Conservation (phyloP, 257 asterid species). For the Salvia miltiorrhiza region DNA sequence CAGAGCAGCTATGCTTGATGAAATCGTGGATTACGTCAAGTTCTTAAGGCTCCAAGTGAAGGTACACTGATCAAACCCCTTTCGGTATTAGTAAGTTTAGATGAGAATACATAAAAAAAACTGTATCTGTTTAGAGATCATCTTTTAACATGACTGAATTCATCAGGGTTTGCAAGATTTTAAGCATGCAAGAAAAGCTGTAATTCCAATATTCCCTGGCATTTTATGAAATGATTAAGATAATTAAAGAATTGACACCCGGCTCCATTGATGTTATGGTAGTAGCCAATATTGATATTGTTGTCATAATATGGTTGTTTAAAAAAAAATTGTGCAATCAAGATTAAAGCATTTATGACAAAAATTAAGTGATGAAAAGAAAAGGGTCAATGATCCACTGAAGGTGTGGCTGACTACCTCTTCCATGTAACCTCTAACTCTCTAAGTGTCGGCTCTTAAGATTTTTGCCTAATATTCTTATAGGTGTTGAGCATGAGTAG, state of each 20-base stretch:
- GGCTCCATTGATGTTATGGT: not conserved
- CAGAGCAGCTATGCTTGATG: constrained; percentile 96
- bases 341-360: not conserved
- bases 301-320: not conserved
- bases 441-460: constrained; percentile 10
- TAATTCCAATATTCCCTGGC: not conserved
- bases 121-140: not conserved
- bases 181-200: constrained; percentile 9
- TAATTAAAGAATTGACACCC: not conserved
- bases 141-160: constrained; percentile 1
- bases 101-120: not conserved
- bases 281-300: not conserved
- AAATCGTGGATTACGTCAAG: constrained; percentile 92
- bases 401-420: constrained; percentile 13
- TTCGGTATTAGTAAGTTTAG: not conserved
- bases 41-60: constrained; percentile 93
- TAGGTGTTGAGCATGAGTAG: constrained; percentile 99
- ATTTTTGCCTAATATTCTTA: constrained; percentile 16
- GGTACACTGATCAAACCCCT: constrained; percentile 40
- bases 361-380: not conserved
- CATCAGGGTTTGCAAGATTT: not conserved
- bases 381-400: not conserved
- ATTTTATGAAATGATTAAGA: not conserved
- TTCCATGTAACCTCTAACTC: not conserved
- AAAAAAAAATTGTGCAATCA: not conserved